A percentile compares a stretch with the other conserved stretches of the same genome.
Conservation (phyloP, 2,329 filamentous ascomycete species). For the Neopestalotiopsis clavispora region DNA sequence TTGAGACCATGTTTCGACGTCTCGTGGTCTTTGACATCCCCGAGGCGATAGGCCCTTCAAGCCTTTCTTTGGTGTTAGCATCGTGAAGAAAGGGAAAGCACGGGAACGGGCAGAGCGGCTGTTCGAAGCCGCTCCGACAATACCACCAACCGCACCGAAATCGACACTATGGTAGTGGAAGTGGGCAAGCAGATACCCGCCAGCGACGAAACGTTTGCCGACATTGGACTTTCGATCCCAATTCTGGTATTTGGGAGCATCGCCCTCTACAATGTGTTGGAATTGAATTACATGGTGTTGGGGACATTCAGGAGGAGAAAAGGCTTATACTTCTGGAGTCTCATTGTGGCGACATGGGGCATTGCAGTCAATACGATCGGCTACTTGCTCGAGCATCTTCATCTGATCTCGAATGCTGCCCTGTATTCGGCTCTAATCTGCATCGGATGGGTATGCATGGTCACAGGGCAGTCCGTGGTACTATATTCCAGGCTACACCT, state of each 20-base stretch:
- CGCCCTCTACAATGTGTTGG: conserved; percentile 38
- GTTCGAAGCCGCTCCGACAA: not conserved
- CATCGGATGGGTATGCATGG: conserved; percentile 37
- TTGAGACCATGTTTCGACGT: not conserved
- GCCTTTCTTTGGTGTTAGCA: not conserved
- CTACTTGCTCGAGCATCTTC: conserved; percentile 37
- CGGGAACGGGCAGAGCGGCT: not conserved
- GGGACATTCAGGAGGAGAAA: conserved; percentile 35
- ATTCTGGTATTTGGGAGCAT: conserved; percentile 43
- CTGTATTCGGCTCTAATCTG: conserved; percentile 34
- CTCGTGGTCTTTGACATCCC: not conserved
- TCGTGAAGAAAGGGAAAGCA: not conserved
- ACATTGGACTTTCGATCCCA: conserved; percentile 30
- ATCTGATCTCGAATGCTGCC: conserved; percentile 29
- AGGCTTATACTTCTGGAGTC: conserved; percentile 39
- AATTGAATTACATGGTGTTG: conserved; percentile 36
- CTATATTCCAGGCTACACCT: conserved; percentile 38
- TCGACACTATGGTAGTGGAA: conserved; percentile 9
- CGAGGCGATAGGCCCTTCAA: not conserved
- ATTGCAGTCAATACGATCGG: conserved; percentile 35
- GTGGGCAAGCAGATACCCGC: conserved; percentile 6
- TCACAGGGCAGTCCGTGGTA: conserved; percentile 36
- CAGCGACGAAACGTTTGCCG: not conserved
- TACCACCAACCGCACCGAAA: not conserved
- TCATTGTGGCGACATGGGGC: conserved; percentile 34